Conservation (phyloP, 345 rosid genomes). For the Moricandia arvensis region DNA sequence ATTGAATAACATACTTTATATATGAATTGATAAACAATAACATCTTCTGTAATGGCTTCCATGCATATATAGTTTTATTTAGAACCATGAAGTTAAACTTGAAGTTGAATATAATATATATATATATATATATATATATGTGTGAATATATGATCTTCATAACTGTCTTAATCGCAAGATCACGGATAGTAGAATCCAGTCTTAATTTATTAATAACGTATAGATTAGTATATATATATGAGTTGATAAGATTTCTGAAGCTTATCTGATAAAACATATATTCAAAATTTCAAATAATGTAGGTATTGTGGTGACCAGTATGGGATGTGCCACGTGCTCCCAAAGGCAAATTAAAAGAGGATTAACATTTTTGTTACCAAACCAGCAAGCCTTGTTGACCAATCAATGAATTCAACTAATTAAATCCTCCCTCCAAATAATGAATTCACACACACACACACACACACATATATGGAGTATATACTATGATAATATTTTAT, state of each 20-base stretch:
- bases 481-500: not conserved
- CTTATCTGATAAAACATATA: conserved; percentile 7
- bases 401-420: not conserved
- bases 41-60: not conserved
- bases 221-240: not conserved
- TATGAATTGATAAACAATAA: not conserved
- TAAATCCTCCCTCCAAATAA: not conserved
- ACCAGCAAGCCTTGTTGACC: not conserved
- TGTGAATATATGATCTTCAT: not conserved
- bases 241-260: conserved; percentile 11
- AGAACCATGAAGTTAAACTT: not conserved
- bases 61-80: not conserved
- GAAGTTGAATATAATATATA: not conserved
- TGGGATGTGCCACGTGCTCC: conserved; percentile 9
- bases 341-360: not conserved
- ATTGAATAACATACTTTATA: not conserved
- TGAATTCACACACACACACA: not conserved
- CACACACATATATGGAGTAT: too few relatives aligned
- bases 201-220: not conserved
- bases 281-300: not conserved
- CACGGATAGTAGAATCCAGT: not conserved
- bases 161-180: conserved; percentile 1
- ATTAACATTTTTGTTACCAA: not conserved
- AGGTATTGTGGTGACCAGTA: conserved; percentile 7
- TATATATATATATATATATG: not conserved